Evolutionary conservation across 2,329 filamentous ascomycete species (phyloP).

Genomic region (Penicillium brasilianum): DNA sequence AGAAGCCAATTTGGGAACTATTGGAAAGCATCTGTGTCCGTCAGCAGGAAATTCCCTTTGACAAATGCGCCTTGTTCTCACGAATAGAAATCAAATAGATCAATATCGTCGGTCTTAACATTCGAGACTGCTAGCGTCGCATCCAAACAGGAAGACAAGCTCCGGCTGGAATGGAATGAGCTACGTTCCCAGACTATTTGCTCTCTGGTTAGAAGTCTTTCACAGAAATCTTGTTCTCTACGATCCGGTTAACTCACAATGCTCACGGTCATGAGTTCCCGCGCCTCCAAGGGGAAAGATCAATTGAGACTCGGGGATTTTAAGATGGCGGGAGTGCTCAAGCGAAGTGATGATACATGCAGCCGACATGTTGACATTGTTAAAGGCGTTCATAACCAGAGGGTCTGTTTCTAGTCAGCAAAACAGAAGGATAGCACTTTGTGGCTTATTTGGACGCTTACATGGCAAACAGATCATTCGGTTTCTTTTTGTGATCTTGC

Average conservation of each 20-base stretch:
- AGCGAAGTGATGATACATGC: slow-evolving; percentile 66
- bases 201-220: not conserved
- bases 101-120: slow-evolving; percentile 55
- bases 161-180: slow-evolving; percentile 1
- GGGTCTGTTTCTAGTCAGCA: slow-evolving; percentile 56
- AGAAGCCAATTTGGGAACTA: slow-evolving; percentile 70
- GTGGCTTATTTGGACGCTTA: slow-evolving; percentile 41
- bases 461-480: slow-evolving; percentile 72
- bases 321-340: slow-evolving; percentile 59
- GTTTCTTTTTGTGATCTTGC: slow-evolving; percentile 61
- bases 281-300: slow-evolving; percentile 69
- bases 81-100: slow-evolving; percentile 68
- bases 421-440: too few species aligned
- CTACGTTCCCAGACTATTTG: slow-evolving; percentile 62
- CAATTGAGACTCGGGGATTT: slow-evolving; percentile 62
- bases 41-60: not conserved
- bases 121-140: slow-evolving; percentile 4
- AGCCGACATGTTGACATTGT: slow-evolving; percentile 68
- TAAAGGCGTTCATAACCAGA: slow-evolving; percentile 73
- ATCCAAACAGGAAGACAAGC: slow-evolving; percentile 7
- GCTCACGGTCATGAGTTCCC: slow-evolving; percentile 61
- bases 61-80: not conserved
- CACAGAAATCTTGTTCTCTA: not conserved
- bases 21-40: slow-evolving; percentile 62
- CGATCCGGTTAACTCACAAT: slow-evolving; percentile 57